Percentiles rank a stretch among this genome's conserved stretches.
Conservation (phyloP, 192 early-diverging fungal species). For the Dimargaris xerosporica region DNA sequence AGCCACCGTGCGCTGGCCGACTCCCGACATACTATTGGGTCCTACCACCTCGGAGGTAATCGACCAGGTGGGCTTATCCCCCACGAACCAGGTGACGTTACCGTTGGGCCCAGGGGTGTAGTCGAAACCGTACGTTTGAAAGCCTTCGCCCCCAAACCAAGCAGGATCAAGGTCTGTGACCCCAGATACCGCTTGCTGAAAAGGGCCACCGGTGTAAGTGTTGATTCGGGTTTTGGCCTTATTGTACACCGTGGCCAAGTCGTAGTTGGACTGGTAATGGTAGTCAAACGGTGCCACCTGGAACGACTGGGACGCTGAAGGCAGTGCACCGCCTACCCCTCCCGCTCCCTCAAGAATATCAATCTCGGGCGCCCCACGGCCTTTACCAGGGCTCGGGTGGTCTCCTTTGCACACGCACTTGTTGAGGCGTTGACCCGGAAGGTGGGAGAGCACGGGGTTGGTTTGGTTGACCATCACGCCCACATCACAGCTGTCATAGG, state of each 20-base stretch:
- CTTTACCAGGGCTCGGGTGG: constrained; percentile 32
- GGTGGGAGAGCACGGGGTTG: constrained; percentile 31
- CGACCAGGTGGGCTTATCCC: constrained; percentile 26
- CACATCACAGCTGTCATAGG: constrained; percentile 32
- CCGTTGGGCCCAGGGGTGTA: constrained; percentile 23
- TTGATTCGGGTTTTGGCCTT: constrained; percentile 2
- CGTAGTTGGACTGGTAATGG: constrained; percentile 27
- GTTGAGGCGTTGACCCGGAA: constrained; percentile 37
- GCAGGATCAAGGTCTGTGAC: constrained; percentile 23
- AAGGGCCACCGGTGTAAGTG: constrained; percentile 28
- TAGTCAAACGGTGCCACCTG: constrained; percentile 36
- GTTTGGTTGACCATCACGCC: constrained; percentile 39
- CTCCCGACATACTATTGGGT: constrained; percentile 23
- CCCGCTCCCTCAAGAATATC: constrained; percentile 35
- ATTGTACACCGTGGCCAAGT: constrained; percentile 18
- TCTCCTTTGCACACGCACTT: constrained; percentile 32
- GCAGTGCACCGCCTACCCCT: constrained; percentile 1
- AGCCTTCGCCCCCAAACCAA: constrained; percentile 21
- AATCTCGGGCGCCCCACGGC: constrained; percentile 40
- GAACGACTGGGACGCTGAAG: constrained; percentile 28
- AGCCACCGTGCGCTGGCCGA: constrained; percentile 26
- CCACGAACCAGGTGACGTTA: constrained; percentile 26
- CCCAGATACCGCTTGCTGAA: constrained; percentile 31
- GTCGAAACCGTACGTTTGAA: constrained; percentile 29
- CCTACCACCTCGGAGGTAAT: constrained; percentile 25